phyloP scores from a whole-genome alignment of 1,139 yeast species.

The Protomyces arabidopsidicola region DNA sequence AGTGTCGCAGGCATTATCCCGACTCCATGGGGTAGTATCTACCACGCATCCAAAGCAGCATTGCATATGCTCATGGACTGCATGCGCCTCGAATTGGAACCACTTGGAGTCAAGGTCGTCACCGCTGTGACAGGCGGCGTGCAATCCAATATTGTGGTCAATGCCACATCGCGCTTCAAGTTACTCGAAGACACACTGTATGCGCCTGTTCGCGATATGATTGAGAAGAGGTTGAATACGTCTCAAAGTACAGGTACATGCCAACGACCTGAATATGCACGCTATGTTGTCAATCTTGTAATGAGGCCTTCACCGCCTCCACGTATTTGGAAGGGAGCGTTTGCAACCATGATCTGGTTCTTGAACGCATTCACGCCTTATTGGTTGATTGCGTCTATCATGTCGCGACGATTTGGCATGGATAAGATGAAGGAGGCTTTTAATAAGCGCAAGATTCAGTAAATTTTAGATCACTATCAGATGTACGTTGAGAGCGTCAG shows the following conservation, averaged over 20 bases:
- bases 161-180: constrained; percentile 12
- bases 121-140: constrained; percentile 70
- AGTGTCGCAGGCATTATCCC: constrained; percentile 63
- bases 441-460: neutral
- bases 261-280: constrained; percentile 10
- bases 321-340: constrained; percentile 19
- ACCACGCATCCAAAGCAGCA: constrained; percentile 73
- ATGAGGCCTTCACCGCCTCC: constrained; percentile 11
- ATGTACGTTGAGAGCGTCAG: too few relatives aligned
- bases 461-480: neutral
- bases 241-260: constrained; percentile 19
- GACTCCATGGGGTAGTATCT: constrained; percentile 66
- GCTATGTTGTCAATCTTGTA: constrained; percentile 5
- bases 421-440: neutral
- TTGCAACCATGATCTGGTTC: constrained; percentile 12
- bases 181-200: constrained; percentile 10
- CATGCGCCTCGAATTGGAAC: constrained; percentile 62
- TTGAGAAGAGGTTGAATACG: constrained; percentile 13
- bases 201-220: constrained; percentile 1
- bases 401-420: constrained; percentile 22
- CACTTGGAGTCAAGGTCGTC: constrained; percentile 67
- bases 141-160: constrained; percentile 56
- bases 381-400: constrained; percentile 16
- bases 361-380: constrained; percentile 19
- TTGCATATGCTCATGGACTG: constrained; percentile 64